Base-by-base conservation (phyloP, 306 rosid species). In the Lathyrus oleraceus region DNA sequence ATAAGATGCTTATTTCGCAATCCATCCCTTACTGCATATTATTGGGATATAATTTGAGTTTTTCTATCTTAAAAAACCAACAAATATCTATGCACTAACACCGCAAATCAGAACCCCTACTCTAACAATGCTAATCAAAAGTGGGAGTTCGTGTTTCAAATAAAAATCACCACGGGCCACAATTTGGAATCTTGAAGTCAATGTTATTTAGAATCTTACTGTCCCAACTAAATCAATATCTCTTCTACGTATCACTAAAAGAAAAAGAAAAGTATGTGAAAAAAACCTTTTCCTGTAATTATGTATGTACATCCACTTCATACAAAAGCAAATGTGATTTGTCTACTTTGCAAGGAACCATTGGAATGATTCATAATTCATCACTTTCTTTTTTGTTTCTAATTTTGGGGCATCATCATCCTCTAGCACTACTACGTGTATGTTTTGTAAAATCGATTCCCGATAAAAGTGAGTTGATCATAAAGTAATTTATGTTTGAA, bases 111-210 rank as follows among this genome's bases (percentile, higher is more conserved):
- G 20, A 49, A 15, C 51, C 48, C 23, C 40, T 30, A 65, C 16
- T 32, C 40, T 42, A 65, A 23, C 25, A 10, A 54, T 74, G 61
- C 16, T 52, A 67, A 43, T 52, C 39, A 68, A 58, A 61, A 70
- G 61, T 35, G 40, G 62, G 30, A 62, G 67, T 53, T 54, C 14
- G 0, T 25, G 28, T 43, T 43, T 58, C 32, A 17, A 20, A 56
- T 35, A 76, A 39, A 48, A 38, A 49, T 36, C 30, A 42, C 43
- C 52, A 15, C 1, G 3, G 57, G 8, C 6, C 67, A 52, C 57
- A 40, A 52, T 54, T 28, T 10, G 5, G 36, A 45, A 32, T 52
- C 45, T 14, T 40, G 61, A 21, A 14, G 70, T 67, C 45, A 60
- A 51, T 32, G 49, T 28, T 47, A 53, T 20, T 49, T 44, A 20